Base-by-base conservation (phyloP, 169 alveolate genomes). In the Plasmodium fragile region DNA sequence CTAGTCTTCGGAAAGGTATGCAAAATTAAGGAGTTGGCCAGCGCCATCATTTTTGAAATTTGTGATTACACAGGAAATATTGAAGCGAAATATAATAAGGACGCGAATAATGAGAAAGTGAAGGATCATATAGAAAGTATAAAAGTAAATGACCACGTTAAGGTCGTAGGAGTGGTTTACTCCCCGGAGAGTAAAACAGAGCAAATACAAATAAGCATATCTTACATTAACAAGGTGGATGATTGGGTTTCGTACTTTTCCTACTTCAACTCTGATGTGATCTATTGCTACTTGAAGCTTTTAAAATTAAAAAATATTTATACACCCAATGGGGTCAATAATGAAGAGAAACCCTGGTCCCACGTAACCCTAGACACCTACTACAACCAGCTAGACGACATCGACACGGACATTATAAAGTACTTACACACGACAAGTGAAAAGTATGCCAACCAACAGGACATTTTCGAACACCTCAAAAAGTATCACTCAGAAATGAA, bases 11-110 rank as follows among this genome's bases (percentile, higher is more conserved):
- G 94, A 16, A 89, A 78, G 8, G 89, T 89, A 10, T 39, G 81
- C 49, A 89, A 65, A 5, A 59, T 89, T 32, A 89, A 89, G 45
- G 94, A 78, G 81, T 59, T 89, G 39, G 94, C 94, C 25, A 89
- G 94, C 39, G 94, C 94, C 16, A 89, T 78, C 4, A 78, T 89
- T 36, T 89, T 89, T 78, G 94, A 89, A 22, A 78, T 89, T 22
- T 89, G 94, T 89, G 94, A 89, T 78, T 89, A 89, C 43, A 89
- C 94, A 22, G 94, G 94, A 55, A 89, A 78, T 52, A 89, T 89
- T 78, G 94, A 89, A 78, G 94, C 94, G n/a, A 89, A 89, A 89
- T 89, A 89, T 89, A 89, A 89, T 89, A 89, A 89, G 81, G 94
- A 89, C 45, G 94, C 94, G 32, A 89, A 89, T 22, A 89, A 89